Base-by-base conservation (phyloP, 352 stramenopile species). In the Poterioochromonas sp. region DNA sequence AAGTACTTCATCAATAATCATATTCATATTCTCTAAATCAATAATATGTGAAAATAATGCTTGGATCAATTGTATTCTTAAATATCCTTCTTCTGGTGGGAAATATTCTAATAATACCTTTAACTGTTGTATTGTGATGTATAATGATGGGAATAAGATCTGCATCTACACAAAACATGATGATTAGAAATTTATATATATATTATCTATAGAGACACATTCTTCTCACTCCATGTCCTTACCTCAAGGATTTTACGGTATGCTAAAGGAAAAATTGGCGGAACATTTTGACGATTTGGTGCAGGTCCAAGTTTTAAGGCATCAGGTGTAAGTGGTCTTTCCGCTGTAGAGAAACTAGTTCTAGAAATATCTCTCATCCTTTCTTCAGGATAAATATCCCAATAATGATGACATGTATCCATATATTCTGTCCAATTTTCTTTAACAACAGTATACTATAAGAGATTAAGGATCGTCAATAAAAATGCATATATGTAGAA, bases 371-470 rank as follows among this genome's bases (percentile, higher is more conserved):
- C 71, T 34, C 71, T 2, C 71, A 68, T 63, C 1, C 71, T 3
- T 34, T 78, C 71, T 68, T 78, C 71, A 3, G 71, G 71, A 37
- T 78, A 78, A 34, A 78, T 68, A 51, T 63, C 41, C 2, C n/a
- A 39, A 53, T 69, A 68, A 34, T 69, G 54, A 53, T 78, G 51
- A 29, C 29, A 78, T 22, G 71, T 68, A 11, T 78, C 71, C 1
- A 78, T 44, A 34, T 68, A 78, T 34, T 78, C 71, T 0, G 15
- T 34, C 3, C 70, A 65, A 20, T 11, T 8, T 26, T 77, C 69
- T n/a, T n/a, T n/a, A n/a, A n/a, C n/a, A n/a, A n/a, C n/a, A n/a
- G n/a, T n/a, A n/a, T n/a, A n/a, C n/a, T n/a, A n/a, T n/a, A n/a
- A n/a, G n/a, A n/a, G n/a, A n/a, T n/a, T n/a, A n/a, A n/a, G n/a